These are phyloP conservation scores for Ocimum tenuiflorum DNA, from an alignment of 257 asterid genomes.

Conservation along the genomic window DNA sequence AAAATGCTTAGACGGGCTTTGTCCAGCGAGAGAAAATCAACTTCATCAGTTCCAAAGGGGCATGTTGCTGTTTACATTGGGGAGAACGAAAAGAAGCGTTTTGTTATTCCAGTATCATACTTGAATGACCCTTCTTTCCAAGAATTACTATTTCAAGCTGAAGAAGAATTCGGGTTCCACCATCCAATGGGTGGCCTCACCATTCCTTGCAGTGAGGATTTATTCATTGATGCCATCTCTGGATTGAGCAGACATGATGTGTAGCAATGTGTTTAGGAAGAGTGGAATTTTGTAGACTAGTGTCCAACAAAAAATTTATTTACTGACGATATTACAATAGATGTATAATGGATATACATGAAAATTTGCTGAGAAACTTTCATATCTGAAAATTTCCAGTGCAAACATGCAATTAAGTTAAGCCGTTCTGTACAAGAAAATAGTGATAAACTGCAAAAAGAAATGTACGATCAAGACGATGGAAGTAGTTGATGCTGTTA, in stretches of 20 bases:
- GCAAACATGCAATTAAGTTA: too few relatives aligned
- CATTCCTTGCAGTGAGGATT: slow-evolving; percentile 26
- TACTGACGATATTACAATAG: neutral
- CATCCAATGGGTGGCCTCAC: slow-evolving; percentile 18
- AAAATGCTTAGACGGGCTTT: neutral
- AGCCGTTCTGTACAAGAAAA: too few relatives aligned
- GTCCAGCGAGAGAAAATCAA: neutral
- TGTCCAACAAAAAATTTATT: neutral
- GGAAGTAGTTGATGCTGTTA: too few relatives aligned
- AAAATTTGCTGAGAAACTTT: neutral
- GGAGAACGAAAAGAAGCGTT: neutral
- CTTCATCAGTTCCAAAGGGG: neutral
- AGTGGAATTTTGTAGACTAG: neutral
- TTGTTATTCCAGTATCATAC: neutral
- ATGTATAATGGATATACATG: neutral
- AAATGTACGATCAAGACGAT: too few relatives aligned
- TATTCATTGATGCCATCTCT: slow-evolving; percentile 10
- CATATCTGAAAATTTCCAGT: too few relatives aligned
- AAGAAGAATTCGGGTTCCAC: neutral
- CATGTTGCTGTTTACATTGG: neutral
- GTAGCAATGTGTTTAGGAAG: neutral
- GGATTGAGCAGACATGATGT: neutral
- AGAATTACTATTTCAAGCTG: neutral
- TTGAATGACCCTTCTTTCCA: neutral
- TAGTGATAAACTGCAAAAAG: too few relatives aligned